These are phyloP conservation scores for Pachyrhizus erosus DNA, from an alignment of 306 rosid species.

Conservation along the genomic window DNA sequence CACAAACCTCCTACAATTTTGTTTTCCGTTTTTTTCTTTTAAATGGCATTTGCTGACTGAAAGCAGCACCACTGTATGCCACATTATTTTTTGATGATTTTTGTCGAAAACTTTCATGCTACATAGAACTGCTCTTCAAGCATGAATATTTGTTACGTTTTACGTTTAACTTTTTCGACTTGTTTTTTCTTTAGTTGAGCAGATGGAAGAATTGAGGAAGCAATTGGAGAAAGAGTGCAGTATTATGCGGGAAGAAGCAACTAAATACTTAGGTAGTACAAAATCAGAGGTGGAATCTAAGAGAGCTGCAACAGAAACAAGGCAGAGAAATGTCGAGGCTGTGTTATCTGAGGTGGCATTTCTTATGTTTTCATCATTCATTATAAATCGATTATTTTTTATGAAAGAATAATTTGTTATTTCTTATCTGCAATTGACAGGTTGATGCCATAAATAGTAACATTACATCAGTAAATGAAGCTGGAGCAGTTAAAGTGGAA, in stretches of 20 bases:
- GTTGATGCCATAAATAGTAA: conserved; percentile 60
- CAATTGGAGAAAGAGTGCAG: conserved; percentile 70
- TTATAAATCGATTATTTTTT: background rate
- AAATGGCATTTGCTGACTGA: conserved; percentile 14
- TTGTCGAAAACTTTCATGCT: background rate
- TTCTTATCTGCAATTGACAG: conserved; percentile 51
- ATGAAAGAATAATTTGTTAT: conserved; percentile 28
- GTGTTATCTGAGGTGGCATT: conserved; percentile 67
- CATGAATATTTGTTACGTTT: conserved; percentile 7
- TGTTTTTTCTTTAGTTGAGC: conserved; percentile 56
- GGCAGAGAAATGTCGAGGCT: conserved; percentile 68
- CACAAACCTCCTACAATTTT: conserved; percentile 1
- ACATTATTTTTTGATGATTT: conserved; percentile 14
- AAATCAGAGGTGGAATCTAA: conserved; percentile 69
- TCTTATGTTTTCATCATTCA: conserved; percentile 22
- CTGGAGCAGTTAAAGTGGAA: conserved; percentile 56
- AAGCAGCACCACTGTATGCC: background rate
- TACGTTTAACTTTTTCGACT: background rate
- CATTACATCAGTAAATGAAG: conserved; percentile 54
- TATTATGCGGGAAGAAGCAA: conserved; percentile 60
- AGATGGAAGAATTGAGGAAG: conserved; percentile 60
- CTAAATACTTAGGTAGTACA: conserved; percentile 51
- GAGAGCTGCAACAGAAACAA: conserved; percentile 64
- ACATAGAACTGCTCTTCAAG: conserved; percentile 3
- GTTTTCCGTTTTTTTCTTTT: background rate